Conservation (phyloP, 768 basidiomycete genomes). For the Hericium rajendrae region DNA sequence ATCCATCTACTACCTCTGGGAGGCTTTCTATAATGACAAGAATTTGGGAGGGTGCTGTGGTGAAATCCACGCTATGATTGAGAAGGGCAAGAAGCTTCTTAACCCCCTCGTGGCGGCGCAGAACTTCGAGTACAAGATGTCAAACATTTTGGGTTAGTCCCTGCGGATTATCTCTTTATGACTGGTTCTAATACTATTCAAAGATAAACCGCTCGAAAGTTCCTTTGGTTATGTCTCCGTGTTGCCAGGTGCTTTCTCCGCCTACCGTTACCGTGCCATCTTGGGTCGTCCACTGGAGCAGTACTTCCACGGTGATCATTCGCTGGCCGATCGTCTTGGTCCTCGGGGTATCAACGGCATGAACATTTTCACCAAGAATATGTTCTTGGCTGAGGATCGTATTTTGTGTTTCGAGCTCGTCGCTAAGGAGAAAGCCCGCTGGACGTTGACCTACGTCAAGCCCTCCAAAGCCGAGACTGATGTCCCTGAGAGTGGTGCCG, state of each 20-base stretch:
- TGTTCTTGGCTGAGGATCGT: constrained; percentile 88
- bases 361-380: constrained; percentile 96
- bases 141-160: constrained; percentile 74
- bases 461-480: constrained; percentile 94
- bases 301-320: constrained; percentile 84
- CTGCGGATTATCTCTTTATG: neutral
- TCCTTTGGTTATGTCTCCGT: constrained; percentile 95
- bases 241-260: constrained; percentile 92
- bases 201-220: constrained; percentile 90
- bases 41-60: constrained; percentile 85
- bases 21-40: constrained; percentile 75
- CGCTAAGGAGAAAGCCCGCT: constrained; percentile 77
- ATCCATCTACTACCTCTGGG: constrained; percentile 93
- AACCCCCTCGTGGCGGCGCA: constrained; percentile 93
- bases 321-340: constrained; percentile 84
- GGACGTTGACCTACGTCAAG: constrained; percentile 91
- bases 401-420: constrained; percentile 97
- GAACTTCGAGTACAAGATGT: constrained; percentile 98
- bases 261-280: constrained; percentile 90
- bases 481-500: constrained; percentile 87
- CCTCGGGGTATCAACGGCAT: constrained; percentile 92
- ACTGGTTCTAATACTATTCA: neutral
- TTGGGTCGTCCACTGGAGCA: constrained; percentile 80
- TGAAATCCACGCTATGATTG: constrained; percentile 95
- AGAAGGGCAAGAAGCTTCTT: constrained; percentile 82